Conservation (phyloP, 2,329 filamentous ascomycete species). For the Botrytis sinoallii region DNA sequence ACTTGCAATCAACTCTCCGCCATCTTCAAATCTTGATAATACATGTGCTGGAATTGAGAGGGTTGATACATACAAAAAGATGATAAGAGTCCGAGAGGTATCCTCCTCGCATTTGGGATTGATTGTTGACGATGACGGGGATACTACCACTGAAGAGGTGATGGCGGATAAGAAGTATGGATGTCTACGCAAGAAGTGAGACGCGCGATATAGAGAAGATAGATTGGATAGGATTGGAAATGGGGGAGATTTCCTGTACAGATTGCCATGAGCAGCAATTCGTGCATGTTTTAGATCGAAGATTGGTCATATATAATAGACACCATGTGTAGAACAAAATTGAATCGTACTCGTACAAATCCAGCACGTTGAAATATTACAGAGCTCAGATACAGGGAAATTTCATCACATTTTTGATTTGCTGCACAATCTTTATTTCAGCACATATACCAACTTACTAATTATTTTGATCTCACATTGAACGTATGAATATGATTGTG, state of each 20-base stretch:
- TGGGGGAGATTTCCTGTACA: too few species aligned
- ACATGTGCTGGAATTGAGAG: background rate
- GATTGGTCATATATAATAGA: too few species aligned
- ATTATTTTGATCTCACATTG: background rate
- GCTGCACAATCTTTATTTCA: background rate
- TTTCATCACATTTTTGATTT: too few species aligned
- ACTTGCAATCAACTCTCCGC: background rate
- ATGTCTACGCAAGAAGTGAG: background rate
- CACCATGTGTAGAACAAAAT: too few species aligned
- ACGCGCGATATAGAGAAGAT: background rate
- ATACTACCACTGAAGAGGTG: background rate
- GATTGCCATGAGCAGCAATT: too few species aligned
- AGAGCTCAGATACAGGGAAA: background rate
- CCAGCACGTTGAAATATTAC: too few species aligned
- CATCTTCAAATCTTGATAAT: background rate
- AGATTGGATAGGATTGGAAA: background rate
- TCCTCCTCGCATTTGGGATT: background rate
- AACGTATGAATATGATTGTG: background rate
- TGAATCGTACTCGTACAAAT: too few species aligned
- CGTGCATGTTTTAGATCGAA: too few species aligned
- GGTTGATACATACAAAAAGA: background rate
- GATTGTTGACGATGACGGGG: background rate
- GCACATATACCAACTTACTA: background rate
- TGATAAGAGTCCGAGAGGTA: background rate
- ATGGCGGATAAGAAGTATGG: background rate